Conservation (phyloP, 805 yeast genomes). For the Myxozyma geophila region DNA sequence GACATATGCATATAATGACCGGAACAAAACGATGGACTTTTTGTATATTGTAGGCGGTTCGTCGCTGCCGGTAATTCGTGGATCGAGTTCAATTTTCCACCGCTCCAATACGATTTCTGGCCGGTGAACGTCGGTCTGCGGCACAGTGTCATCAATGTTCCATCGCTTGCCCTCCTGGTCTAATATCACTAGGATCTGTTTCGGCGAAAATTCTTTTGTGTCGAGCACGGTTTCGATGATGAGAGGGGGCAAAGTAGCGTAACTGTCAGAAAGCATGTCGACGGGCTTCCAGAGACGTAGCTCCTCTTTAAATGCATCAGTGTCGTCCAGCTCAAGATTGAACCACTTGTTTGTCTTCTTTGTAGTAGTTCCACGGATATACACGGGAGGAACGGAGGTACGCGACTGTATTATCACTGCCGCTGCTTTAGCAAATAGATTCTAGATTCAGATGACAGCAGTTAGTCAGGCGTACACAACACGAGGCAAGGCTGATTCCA, state of each 20-base stretch:
- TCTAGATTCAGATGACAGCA: slow-evolving; percentile 37
- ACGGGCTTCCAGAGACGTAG: slow-evolving; percentile 62
- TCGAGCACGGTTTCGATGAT: slow-evolving; percentile 84
- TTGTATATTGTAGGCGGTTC: slow-evolving; percentile 75
- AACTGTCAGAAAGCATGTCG: slow-evolving; percentile 13
- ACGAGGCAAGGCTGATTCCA: not conserved
- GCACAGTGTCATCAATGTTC: slow-evolving; percentile 59
- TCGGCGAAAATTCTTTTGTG: slow-evolving; percentile 58
- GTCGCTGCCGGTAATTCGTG: slow-evolving; percentile 42
- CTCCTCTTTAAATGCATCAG: slow-evolving; percentile 56
- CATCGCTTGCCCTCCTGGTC: slow-evolving; percentile 56
- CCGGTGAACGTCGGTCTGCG: slow-evolving; percentile 36
- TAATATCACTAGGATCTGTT: slow-evolving; percentile 62
- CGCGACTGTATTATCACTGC: slow-evolving; percentile 46
- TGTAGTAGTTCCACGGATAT: slow-evolving; percentile 32
- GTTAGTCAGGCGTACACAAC: not conserved
- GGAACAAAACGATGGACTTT: slow-evolving; percentile 71
- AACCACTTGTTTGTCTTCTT: slow-evolving; percentile 46
- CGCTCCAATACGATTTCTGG: slow-evolving; percentile 90
- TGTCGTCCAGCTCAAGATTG: slow-evolving; percentile 49
- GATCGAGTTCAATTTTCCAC: slow-evolving; percentile 85
- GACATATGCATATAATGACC: slow-evolving; percentile 69
- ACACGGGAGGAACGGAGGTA: slow-evolving; percentile 37
- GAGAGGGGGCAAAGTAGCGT: slow-evolving; percentile 64
- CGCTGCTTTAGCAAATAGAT: slow-evolving; percentile 49